Base-by-base conservation (phyloP, 495 filamentous ascomycete species). In the Endocarpon pusillum region DNA sequence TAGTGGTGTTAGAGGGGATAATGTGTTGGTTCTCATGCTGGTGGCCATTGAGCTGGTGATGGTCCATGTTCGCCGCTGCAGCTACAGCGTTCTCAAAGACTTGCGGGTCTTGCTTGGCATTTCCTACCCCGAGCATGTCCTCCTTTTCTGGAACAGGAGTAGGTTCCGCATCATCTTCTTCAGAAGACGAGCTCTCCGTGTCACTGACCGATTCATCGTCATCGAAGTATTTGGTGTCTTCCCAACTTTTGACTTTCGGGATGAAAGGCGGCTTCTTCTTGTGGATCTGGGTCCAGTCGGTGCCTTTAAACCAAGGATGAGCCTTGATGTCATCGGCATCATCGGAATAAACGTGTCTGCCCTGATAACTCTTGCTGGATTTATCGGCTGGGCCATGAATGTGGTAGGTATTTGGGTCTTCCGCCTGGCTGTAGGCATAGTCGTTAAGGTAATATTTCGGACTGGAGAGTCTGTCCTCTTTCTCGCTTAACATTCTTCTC, bases 181-280 rank as follows among this genome's bases (percentile, higher is more conserved):
- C 37, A 1, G 22, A 9, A 3, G 12, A 19, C 41, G n/a, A n/a
- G n/a, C 37, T 19, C 16, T 64, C 64, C 25, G 45, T 36, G 11
- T 67, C 57, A 22, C 62, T 73, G 36, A 79, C 66, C n/a, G 71
- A 57, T 23, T 75, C 73, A 40, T 77, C 75, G 33, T 87, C 78
- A 33, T 91, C 79, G 41, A 93, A 93, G 49, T 92, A 94, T 37
- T 79, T 75, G 9, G 84, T 93, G 42, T 94, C 83, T 38, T 87
- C 83, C 44, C 67, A 62, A 17, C 63, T 58, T 21, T 59, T 64
- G 20, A 92, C 73, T 24, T 63, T 54, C 2, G 87, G 87, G 4
- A 91, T 60, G 40, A 81, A 78, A 3, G 85, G 87, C 8, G 87
- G 83, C 21, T 59, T 52, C 33, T 67, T 61, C 11, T 67, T 46